Conservation (phyloP, 108 stramenopile genomes). For the Licmophora abbreviata region DNA sequence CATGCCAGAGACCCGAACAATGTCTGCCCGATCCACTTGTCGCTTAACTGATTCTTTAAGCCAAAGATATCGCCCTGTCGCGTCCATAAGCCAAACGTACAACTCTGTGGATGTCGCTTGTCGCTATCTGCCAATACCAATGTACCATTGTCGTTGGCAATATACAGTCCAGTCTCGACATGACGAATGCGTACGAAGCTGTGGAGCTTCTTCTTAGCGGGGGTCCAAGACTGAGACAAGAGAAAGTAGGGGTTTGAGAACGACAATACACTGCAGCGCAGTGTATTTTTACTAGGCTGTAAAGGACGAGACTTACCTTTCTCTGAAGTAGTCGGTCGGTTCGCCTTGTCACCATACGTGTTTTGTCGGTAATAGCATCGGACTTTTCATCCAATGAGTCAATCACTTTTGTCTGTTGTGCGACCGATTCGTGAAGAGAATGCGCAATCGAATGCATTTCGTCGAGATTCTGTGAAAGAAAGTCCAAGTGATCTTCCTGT, state of each 20-base stretch:
- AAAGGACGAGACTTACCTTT: constrained; percentile 6
- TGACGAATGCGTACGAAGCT: constrained; percentile 32
- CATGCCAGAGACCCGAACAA: constrained; percentile 36
- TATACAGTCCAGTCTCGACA: constrained; percentile 23
- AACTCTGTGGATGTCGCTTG: constrained; percentile 19
- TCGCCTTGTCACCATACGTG: constrained; percentile 39
- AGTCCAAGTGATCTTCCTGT: constrained; percentile 37
- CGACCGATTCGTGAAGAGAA: constrained; percentile 19
- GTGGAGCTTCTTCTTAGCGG: constrained; percentile 20
- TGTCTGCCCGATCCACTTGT: constrained; percentile 40
- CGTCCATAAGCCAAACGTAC: constrained; percentile 41
- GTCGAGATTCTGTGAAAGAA: constrained; percentile 19
- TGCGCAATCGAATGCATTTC: constrained; percentile 31
- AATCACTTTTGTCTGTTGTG: constrained; percentile 24
- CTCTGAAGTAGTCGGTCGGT: constrained; percentile 45
- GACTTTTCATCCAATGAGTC: constrained; percentile 30
- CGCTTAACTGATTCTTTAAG: constrained; percentile 29
- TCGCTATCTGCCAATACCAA: constrained; percentile 11
- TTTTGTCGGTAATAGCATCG: constrained; percentile 34
- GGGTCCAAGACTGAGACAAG: constrained; percentile 31
- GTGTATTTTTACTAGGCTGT: neutral
- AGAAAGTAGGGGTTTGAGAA: neutral
- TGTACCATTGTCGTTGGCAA: constrained; percentile 12
- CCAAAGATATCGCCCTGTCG: constrained; percentile 38
- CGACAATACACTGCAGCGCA: neutral